Conservation (phyloP, 2,329 filamentous ascomycete genomes). For the Tolypocladium tundrense region DNA sequence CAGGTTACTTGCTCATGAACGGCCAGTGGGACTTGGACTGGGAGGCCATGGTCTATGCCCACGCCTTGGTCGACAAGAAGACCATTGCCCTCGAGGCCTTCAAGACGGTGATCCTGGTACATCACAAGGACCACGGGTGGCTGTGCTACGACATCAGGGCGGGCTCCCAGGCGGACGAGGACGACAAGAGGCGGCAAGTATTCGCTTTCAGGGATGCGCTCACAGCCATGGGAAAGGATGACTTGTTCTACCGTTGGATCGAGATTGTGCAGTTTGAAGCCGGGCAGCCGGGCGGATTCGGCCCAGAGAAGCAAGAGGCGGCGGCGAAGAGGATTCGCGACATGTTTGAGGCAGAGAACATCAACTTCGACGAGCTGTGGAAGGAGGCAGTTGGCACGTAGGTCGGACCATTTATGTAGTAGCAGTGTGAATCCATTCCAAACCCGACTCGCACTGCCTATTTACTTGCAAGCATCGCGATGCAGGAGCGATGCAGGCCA, state of each 20-base stretch:
- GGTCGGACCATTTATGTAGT: background rate
- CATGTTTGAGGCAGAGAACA: conserved; percentile 61
- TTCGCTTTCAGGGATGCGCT: conserved; percentile 72
- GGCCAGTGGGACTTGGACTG: conserved; percentile 84
- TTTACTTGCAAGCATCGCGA: background rate
- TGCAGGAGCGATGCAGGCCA: background rate
- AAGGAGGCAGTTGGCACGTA: conserved; percentile 43
- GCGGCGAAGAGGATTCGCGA: conserved; percentile 66
- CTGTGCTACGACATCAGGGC: conserved; percentile 47
- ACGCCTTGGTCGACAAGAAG: conserved; percentile 56
- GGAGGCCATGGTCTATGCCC: conserved; percentile 65
- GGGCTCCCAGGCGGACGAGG: conserved; percentile 41
- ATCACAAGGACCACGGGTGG: conserved; percentile 61
- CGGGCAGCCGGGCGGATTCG: conserved; percentile 68
- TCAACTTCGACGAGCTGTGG: conserved; percentile 80
- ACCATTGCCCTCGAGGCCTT: conserved; percentile 55
- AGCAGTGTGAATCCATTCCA: background rate
- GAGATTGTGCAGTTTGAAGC: conserved; percentile 87
- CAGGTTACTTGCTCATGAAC: conserved; percentile 79
- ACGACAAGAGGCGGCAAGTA: conserved; percentile 61
- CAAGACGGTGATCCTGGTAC: conserved; percentile 58
- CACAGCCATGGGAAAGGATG: conserved; percentile 68
- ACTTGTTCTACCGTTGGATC: conserved; percentile 85
- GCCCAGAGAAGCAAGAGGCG: conserved; percentile 58
- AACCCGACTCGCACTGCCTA: background rate